Percentiles rank a stretch among this genome's conserved stretches.
Conservation (phyloP, 2,329 filamentous ascomycete genomes). For the Colletotrichum tabaci region DNA sequence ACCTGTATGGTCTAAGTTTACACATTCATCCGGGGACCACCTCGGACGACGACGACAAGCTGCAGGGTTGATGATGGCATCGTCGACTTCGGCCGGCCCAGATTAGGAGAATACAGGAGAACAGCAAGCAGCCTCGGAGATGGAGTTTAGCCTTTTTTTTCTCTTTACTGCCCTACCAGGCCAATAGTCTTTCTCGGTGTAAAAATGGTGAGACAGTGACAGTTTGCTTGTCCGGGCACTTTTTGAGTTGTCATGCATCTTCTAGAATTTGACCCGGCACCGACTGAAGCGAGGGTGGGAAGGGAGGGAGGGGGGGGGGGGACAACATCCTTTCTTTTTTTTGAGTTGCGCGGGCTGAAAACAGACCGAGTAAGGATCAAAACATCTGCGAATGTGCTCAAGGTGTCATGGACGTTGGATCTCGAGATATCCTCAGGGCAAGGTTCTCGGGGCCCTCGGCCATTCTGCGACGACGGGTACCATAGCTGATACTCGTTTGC, state of each 20-base stretch:
- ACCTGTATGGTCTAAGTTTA: constrained; percentile 3
- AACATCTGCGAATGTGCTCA: not conserved
- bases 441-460: constrained; percentile 25
- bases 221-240: constrained; percentile 19
- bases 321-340: not conserved
- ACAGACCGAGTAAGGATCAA: not conserved
- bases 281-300: not conserved
- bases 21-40: constrained; percentile 20
- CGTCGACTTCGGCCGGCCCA: constrained; percentile 17
- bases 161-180: no score
- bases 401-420: not conserved
- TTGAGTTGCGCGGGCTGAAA: constrained; percentile 9
- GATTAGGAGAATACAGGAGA: constrained; percentile 13
- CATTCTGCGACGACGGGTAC: constrained; percentile 29
- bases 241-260: constrained; percentile 30
- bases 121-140: not conserved
- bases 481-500: constrained; percentile 42
- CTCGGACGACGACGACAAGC: constrained; percentile 14
- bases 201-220: constrained; percentile 28
- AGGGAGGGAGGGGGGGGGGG: no score
- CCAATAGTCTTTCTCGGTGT: no score
- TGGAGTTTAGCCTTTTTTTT: constrained; percentile 11
- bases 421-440: not conserved
- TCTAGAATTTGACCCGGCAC: constrained; percentile 18
- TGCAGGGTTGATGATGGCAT: constrained; percentile 4